phyloP scores from a whole-genome alignment of 306 rosid genomes.

The barrel medic (Medicago truncatula) region DNA sequence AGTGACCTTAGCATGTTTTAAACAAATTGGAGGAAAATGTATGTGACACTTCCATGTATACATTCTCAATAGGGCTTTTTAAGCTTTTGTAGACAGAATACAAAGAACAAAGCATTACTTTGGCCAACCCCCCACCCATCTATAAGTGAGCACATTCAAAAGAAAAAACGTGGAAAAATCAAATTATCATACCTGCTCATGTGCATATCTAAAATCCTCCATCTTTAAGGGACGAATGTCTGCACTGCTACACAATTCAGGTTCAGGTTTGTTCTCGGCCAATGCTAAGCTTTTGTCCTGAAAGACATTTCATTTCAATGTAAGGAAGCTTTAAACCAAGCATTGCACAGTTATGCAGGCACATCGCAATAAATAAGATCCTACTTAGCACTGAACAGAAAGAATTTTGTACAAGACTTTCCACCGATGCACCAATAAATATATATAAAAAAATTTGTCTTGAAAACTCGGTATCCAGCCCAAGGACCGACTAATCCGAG shows the following conservation, averaged over 20 bases:
- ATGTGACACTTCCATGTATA: background rate
- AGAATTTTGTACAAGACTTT: background rate
- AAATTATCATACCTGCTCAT: conserved; percentile 72
- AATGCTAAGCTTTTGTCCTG: conserved; percentile 76
- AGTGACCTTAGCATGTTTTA: background rate
- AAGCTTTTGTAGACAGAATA: background rate
- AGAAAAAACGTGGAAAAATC: background rate
- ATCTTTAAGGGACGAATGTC: conserved; percentile 81
- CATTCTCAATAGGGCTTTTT: background rate
- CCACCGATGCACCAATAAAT: background rate
- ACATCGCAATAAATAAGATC: background rate
- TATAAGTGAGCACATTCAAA: background rate
- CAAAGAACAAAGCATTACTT: background rate
- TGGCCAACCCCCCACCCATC: background rate
- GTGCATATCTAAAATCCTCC: conserved; percentile 88
- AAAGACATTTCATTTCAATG: conserved; percentile 37
- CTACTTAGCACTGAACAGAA: background rate
- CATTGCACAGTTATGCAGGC: conserved; percentile 17
- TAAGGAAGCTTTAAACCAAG: conserved; percentile 32
- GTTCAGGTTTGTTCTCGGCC: conserved; percentile 69
- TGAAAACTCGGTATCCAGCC: no score
- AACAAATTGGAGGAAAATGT: background rate
- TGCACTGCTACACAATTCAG: conserved; percentile 63
- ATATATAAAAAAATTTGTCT: no score
- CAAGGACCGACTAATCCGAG: no score